A percentile compares a stretch with the other conserved stretches of the same genome.
phyloP scores from a whole-genome alignment of 306 rosid species.

The Malus sieversii region DNA sequence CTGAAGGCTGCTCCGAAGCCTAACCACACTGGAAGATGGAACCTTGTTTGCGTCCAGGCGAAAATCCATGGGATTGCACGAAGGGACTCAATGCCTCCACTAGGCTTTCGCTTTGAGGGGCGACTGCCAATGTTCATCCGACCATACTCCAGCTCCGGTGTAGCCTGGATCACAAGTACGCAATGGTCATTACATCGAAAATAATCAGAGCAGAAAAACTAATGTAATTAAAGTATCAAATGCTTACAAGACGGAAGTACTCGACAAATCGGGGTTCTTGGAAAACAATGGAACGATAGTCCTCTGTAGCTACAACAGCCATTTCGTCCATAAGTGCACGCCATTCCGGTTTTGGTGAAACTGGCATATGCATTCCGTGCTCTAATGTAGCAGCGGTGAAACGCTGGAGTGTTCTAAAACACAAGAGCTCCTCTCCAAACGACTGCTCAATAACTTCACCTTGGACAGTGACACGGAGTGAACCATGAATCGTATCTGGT shows the following conservation, averaged over 20 bases:
- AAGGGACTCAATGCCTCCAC: conserved; percentile 92
- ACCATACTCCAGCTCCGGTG: conserved; percentile 96
- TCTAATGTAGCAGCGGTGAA: conserved; percentile 91
- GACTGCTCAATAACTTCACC: conserved; percentile 97
- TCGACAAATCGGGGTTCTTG: conserved; percentile 91
- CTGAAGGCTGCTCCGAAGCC: conserved; percentile 87
- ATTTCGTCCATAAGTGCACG: conserved; percentile 80
- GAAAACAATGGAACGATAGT: conserved; percentile 85
- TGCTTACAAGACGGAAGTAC: conserved; percentile 87
- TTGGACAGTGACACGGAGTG: conserved; percentile 94
- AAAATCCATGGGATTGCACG: conserved; percentile 99
- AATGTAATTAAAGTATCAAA: conserved; percentile 3
- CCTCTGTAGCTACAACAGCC: conserved; percentile 87
- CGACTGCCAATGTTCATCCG: conserved; percentile 98
- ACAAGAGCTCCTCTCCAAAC: conserved; percentile 90
- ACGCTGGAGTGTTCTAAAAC: conserved; percentile 91
- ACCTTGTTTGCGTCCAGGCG: conserved; percentile 97
- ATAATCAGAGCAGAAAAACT: not conserved
- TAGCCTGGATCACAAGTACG: conserved; percentile 46
- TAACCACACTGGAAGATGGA: conserved; percentile 97
- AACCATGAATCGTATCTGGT: conserved; percentile 89
- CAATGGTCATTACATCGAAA: not conserved
- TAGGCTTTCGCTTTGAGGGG: conserved; percentile 94
- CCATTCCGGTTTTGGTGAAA: conserved; percentile 92
- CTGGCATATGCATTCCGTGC: conserved; percentile 77